Base-by-base conservation (phyloP, 805 yeast species). In the Sugiyamaella floridensis region DNA sequence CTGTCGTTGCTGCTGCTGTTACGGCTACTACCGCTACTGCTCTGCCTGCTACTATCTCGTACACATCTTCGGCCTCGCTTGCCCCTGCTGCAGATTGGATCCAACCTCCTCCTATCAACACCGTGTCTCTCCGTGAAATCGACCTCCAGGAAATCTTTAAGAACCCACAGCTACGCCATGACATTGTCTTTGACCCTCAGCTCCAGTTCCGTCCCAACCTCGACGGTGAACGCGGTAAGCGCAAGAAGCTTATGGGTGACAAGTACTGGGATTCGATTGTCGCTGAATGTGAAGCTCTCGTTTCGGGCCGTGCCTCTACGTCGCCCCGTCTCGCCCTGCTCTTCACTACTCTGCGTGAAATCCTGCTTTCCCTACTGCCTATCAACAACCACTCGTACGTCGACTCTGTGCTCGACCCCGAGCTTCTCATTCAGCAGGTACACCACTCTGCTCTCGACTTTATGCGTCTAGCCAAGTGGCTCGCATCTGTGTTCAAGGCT, bases 131-230 rank as follows among this genome's bases (percentile, higher is more conserved):
- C 59, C 82, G 84, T 60, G 97, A 89, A 66, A 86, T 90, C 54
- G 97, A 90, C 63, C 70, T 90, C 45, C 86, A 86, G 56, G 96
- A 89, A 64, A 90, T 92, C 50, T 75, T 90, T 60, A 87, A 86
- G 64, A 90, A 90, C 69, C 96, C 96, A 2, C 96, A 89, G 67
- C 73, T 90, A 52, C 79, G 98, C 58, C 98, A 90, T 68, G 98
- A 92, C 67, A 87, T 92, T 50, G 76, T 89, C 12, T 90, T 90
- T 65, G 97, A 90, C 71, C 95, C 97, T 15, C 87, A 86, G 63
- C 74, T 90, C 54, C 96, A 89, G 71, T 88, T 90, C 68, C 79
- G 97, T 66, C 95, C 95, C 28, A 87, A 88, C 63, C 72, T 89
- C 59, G 96, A 87, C 66, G 95, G 96, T 49, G 97, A 90, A 69